A percentile compares a stretch with the other conserved stretches of the same genome.
Evolutionary conservation across 2,329 filamentous ascomycete species (phyloP).

Genomic region (Paramyrothecium sp.): DNA sequence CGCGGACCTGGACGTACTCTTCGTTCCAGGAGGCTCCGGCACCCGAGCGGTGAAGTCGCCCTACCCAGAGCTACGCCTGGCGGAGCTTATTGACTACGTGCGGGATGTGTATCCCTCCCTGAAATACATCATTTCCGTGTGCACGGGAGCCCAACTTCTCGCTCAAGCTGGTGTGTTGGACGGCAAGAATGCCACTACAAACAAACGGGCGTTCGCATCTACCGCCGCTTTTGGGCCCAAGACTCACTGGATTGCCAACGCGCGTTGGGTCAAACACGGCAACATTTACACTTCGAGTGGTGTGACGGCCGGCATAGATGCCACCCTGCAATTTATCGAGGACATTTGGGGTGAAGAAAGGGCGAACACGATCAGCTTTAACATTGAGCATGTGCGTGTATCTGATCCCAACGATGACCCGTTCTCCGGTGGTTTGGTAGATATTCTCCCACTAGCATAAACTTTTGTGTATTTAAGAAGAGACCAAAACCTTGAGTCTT

Average conservation of each 20-base stretch:
- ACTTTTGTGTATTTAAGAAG: too few species aligned
- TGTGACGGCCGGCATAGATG: slow-evolving; percentile 22
- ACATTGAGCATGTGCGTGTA: neutral
- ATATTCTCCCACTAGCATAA: neutral
- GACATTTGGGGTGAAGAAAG: slow-evolving; percentile 6
- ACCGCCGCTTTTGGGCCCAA: slow-evolving; percentile 42
- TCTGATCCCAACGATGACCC: neutral
- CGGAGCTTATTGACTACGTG: slow-evolving; percentile 33
- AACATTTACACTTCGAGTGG: slow-evolving; percentile 66
- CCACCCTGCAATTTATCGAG: slow-evolving; percentile 15
- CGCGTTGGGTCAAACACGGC: slow-evolving; percentile 63
- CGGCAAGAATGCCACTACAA: slow-evolving; percentile 60
- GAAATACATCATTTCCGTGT: slow-evolving; percentile 62
- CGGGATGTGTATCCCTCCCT: slow-evolving; percentile 39
- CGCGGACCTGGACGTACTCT: slow-evolving; percentile 49
- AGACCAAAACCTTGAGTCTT: neutral
- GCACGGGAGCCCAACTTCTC: slow-evolving; percentile 59
- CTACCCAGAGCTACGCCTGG: slow-evolving; percentile 18
- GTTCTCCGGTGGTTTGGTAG: neutral
- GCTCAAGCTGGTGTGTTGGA: slow-evolving; percentile 59
- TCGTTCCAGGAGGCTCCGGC: slow-evolving; percentile 63
- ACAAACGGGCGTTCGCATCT: slow-evolving; percentile 55
- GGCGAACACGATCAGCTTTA: neutral
- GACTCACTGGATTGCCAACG: slow-evolving; percentile 57
- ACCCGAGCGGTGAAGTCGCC: slow-evolving; percentile 26